These are phyloP conservation scores for Talaromyces funiculosus DNA, from an alignment of 2,329 filamentous ascomycete genomes.

Conservation along the genomic window DNA sequence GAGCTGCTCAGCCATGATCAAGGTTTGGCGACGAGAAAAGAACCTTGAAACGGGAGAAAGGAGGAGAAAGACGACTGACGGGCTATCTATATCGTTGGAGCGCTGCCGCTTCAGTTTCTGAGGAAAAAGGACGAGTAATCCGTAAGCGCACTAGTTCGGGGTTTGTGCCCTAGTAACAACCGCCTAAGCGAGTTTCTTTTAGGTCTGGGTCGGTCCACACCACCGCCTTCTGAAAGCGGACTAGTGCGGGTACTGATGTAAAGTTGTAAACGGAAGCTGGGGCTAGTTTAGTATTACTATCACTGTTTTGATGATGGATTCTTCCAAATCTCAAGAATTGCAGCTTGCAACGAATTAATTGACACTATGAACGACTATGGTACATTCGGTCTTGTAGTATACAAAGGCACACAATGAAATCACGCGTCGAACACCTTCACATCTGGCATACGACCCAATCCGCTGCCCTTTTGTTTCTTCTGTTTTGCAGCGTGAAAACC, in stretches of 20 bases:
- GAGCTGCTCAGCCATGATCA: slow-evolving; percentile 81
- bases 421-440: slow-evolving; percentile 37
- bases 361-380: not conserved
- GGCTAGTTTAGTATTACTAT: too few relatives aligned
- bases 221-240: slow-evolving; percentile 5
- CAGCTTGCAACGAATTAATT: too few relatives aligned
- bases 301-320: too few relatives aligned
- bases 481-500: slow-evolving; percentile 36
- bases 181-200: slow-evolving; percentile 16
- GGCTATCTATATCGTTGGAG: slow-evolving; percentile 35
- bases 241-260: not conserved
- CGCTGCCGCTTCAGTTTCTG: slow-evolving; percentile 23
- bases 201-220: not conserved
- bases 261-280: too few relatives aligned
- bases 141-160: slow-evolving; percentile 34
- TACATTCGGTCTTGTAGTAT: not conserved
- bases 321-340: too few relatives aligned
- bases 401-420: not conserved
- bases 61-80: slow-evolving; percentile 28
- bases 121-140: slow-evolving; percentile 33
- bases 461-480: slow-evolving; percentile 32
- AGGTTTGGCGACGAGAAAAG: slow-evolving; percentile 36
- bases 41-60: slow-evolving; percentile 30
- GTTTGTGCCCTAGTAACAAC: slow-evolving; percentile 18
- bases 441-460: slow-evolving; percentile 46